Base-by-base conservation (phyloP, 2,329 filamentous ascomycete genomes). In the Fusarium oxysporum region DNA sequence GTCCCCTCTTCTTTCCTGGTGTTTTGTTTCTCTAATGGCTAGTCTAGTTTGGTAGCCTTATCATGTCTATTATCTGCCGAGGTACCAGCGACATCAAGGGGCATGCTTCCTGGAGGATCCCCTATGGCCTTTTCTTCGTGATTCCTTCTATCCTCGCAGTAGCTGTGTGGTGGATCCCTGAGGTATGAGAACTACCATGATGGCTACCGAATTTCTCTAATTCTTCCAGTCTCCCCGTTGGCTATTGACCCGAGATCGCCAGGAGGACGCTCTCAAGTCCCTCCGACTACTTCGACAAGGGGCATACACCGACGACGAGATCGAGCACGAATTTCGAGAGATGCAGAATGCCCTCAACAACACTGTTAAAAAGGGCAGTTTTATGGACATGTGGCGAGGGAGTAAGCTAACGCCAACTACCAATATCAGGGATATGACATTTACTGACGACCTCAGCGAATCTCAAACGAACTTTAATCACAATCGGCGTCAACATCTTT, bases 101-200 rank as follows among this genome's bases (percentile, higher is more conserved):
- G n/a, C 78, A 80, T 47, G 72, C 72, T 3, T 77, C 81, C 5
- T 84, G 78, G 75, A 66, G 74, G 10, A 81, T 83, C 33, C 82
- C 81, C 0, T 74, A 80, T 9, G 80, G 81, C 0, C 66, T 82
- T 2, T 82, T 82, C 72, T 81, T 78, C 48, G 65, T 80, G 40
- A 72, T 82, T 8, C 80, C 81, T 8, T 57, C 67, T 17, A 76
- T 81, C 28, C 68, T 82, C 17, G 37, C 37, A 28, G 44, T 63
- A 19, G 30, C 55, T 10, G 55, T 57, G 40, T 66, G 59, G 50
- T 64, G 32, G 51, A 41, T 64, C 28, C 63, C 37, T n/a, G 50
- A 33, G 50, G 59, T 55, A 51, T 30, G 37, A 23, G 41, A 21
- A 37, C 19, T 25, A 30, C 19, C 17, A 40, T 30, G 35, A 13